A percentile compares a stretch with the other conserved stretches of the same genome.
phyloP scores from a whole-genome alignment of 352 stramenopile genomes.

The Peronospora tabacina region DNA sequence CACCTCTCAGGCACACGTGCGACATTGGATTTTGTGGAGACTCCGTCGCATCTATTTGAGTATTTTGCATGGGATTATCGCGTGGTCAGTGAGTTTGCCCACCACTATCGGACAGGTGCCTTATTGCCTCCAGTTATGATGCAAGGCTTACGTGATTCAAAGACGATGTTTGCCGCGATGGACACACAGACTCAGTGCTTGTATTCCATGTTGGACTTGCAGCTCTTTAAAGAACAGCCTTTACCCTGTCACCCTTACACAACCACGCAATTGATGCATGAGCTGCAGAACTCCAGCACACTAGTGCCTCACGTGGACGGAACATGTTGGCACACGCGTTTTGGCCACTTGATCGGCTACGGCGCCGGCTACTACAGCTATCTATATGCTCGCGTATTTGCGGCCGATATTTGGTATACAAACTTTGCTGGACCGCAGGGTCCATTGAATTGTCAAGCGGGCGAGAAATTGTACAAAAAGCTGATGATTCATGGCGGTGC shows the following conservation, averaged over 20 bases:
- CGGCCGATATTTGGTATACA: conserved; percentile 79
- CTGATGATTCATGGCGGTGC: conserved; percentile 83
- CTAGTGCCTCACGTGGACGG: conserved; percentile 70
- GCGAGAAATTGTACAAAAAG: conserved; percentile 55
- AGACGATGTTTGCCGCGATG: conserved; percentile 87
- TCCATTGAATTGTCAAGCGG: conserved; percentile 52
- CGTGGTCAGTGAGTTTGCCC: conserved; percentile 78
- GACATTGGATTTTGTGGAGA: conserved; percentile 92
- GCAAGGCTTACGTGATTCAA: conserved; percentile 55
- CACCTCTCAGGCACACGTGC: conserved; percentile 93
- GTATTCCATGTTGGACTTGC: conserved; percentile 74
- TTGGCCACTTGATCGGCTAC: conserved; percentile 87
- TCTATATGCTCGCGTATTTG: conserved; percentile 86
- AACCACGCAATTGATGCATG: conserved; percentile 46
- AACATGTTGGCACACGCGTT: conserved; percentile 81
- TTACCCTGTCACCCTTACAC: conserved; percentile 34
- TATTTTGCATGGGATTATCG: conserved; percentile 92
- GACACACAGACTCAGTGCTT: conserved; percentile 82
- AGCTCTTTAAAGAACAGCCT: conserved; percentile 58
- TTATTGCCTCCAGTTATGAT: conserved; percentile 76
- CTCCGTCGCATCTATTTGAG: conserved; percentile 96
- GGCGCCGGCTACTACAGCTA: conserved; percentile 90
- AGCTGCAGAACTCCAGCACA: conserved; percentile 66
- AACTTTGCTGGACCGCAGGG: conserved; percentile 48
- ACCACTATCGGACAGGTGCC: conserved; percentile 73